phyloP scores from a whole-genome alignment of 1,139 yeast genomes.

The Arxiozyma bovina region DNA sequence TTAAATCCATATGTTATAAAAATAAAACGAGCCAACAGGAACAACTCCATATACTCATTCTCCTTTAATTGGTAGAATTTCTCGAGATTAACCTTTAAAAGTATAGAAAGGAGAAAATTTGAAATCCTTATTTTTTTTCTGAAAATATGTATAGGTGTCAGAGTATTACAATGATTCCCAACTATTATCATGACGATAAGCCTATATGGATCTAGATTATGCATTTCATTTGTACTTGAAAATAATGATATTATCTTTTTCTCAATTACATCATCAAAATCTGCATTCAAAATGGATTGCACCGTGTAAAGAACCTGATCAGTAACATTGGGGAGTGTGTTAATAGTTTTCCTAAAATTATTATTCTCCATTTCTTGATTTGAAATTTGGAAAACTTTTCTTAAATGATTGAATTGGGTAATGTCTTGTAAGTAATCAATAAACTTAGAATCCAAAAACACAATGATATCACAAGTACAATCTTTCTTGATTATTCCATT shows the following conservation, averaged over 20 bases:
- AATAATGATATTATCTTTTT: background rate
- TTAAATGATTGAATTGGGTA: slow-evolving; percentile 19
- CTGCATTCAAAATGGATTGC: background rate
- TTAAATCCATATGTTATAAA: background rate
- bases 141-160: background rate
- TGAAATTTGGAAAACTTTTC: slow-evolving; percentile 23
- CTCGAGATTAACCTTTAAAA: background rate
- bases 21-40: background rate
- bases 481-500: background rate
- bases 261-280: background rate
- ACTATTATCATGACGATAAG: background rate
- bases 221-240: background rate
- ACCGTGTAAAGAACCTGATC: slow-evolving; percentile 3
- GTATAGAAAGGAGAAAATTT: background rate
- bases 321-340: background rate
- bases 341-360: slow-evolving; percentile 18
- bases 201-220: background rate
- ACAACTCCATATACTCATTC: background rate
- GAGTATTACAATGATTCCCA: background rate
- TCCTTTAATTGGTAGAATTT: background rate
- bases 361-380: slow-evolving; percentile 24
- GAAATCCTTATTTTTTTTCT: background rate
- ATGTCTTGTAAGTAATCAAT: slow-evolving; percentile 18
- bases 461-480: slow-evolving; percentile 9
- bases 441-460: slow-evolving; percentile 17